Base-by-base conservation (phyloP, 176 grass and related monocot species). In the Triticum timopheevii region DNA sequence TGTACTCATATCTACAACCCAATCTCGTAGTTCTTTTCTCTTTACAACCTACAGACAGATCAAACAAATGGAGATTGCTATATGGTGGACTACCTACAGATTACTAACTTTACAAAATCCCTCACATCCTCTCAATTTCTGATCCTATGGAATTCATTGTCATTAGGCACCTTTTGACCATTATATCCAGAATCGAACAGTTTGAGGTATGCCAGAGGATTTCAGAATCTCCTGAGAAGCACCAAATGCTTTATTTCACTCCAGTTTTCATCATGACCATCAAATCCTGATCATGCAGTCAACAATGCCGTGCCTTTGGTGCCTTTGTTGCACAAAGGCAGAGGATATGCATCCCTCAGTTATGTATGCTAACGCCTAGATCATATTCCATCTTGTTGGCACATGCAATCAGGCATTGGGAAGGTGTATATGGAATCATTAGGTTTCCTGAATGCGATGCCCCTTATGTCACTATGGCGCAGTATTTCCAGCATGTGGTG, bases 391-490 rank as follows among this genome's bases (percentile, higher is more conserved):
- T 61, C 63, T 83, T 91, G 88, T 52, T 79, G 80, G 66, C 97
- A 98, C 93, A 96, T 92, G 90, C 97, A 98, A 82, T 96, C 94
- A 31, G 97, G 97, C 92, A 94, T 91, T 19, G 97, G 97, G 78
- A 87, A 94, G 35, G 86, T 91, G 80, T 98, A 98, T 64, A 94
- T 75, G 62, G 97, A 96, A 64, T 91, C 88, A 27, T 91, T 89
- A 4, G 88, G 82, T 88, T 98, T 98, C 91, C 96, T 89, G 33
- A 91, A 66, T 74, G 88, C 90, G 52, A 87, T 64, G 23, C 88
- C 92, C 83, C 85, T 96, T 31, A 87, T 23, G 75, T 98, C 92
- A 23, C 96, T 96, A 25, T 92, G 86, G 35, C 82, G 96, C 40
- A 98, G 87, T 66, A 98, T 93, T 64, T 96, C 96, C 86, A 87